These are phyloP conservation scores for Wickerhamomyces kurtzmanii DNA, from an alignment of 805 yeast genomes.

Conservation along the genomic window DNA sequence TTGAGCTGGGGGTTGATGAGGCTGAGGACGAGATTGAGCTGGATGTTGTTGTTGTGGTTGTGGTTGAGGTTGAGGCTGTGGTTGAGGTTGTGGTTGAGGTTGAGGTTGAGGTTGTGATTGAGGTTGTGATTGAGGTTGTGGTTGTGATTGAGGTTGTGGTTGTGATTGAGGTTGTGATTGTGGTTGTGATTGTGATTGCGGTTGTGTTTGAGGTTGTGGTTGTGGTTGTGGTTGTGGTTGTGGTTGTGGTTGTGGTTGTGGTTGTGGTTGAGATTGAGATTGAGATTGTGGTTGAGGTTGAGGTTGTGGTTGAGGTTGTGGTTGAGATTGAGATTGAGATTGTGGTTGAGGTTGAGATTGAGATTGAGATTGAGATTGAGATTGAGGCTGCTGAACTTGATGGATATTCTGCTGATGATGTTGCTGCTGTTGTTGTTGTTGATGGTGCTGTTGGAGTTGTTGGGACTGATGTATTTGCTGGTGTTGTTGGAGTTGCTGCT, in stretches of 20 bases:
- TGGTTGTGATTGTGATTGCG: not conserved
- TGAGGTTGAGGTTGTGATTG: constrained; percentile 8
- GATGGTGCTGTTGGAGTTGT: constrained; percentile 2
- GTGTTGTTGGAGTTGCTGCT: constrained; percentile 7
- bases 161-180: constrained; percentile 3
- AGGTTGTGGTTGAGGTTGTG: constrained; percentile 3
- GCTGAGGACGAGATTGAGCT: constrained; percentile 9
- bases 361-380: constrained; percentile 6
- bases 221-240: not conserved
- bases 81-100: constrained; percentile 3
- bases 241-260: constrained; percentile 2
- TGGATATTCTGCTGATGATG: constrained; percentile 2
- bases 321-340: constrained; percentile 3
- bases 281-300: constrained; percentile 5
- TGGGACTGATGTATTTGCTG: constrained; percentile 6
- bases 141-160: constrained; percentile 10
- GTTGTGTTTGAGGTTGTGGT: not conserved
- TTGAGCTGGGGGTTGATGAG: constrained; percentile 5
- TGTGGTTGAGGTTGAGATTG: constrained; percentile 5
- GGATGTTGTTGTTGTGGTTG: constrained; percentile 7
- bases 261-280: constrained; percentile 2
- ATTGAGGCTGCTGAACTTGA: constrained; percentile 6
- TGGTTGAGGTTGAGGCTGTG: constrained; percentile 4
- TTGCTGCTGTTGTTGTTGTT: constrained; percentile 5
- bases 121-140: constrained; percentile 13